Evolutionary conservation across 331 rosid genomes (phyloP).

Genomic region (Quercus tomentella): DNA sequence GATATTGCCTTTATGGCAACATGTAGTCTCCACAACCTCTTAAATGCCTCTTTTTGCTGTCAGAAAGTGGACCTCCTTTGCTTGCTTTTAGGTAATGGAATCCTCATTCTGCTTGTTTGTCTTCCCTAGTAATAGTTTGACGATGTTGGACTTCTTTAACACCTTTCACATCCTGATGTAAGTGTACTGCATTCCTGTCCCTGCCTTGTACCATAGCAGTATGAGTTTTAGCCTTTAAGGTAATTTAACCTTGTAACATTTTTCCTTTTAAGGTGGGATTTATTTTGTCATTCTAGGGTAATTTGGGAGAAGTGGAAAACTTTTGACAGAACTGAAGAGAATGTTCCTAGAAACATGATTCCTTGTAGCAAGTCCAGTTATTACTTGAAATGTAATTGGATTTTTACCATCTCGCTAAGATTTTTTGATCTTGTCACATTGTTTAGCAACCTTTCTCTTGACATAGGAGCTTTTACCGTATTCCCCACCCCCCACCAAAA

Average conservation of each 20-base stretch:
- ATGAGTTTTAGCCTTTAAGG: neutral
- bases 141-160: conserved; percentile 12
- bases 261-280: neutral
- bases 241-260: neutral
- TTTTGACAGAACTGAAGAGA: neutral
- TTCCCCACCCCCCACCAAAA: no score
- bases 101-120: conserved; percentile 10
- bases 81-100: conserved; percentile 84
- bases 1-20: conserved; percentile 80
- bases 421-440: no score
- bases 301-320: neutral
- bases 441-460: no score
- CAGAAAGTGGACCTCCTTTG: conserved; percentile 96
- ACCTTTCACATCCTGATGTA: neutral
- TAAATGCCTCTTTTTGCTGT: conserved; percentile 69
- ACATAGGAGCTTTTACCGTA: no score
- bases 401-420: neutral
- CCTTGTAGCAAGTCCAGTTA: neutral
- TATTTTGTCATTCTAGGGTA: neutral
- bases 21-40: conserved; percentile 79
- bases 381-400: neutral
- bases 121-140: neutral
- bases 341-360: neutral
- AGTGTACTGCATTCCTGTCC: no score
- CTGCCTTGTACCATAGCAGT: neutral